Evolutionary conservation across 495 filamentous ascomycete genomes (phyloP).

Genomic region (Tuber melanosporum): DNA sequence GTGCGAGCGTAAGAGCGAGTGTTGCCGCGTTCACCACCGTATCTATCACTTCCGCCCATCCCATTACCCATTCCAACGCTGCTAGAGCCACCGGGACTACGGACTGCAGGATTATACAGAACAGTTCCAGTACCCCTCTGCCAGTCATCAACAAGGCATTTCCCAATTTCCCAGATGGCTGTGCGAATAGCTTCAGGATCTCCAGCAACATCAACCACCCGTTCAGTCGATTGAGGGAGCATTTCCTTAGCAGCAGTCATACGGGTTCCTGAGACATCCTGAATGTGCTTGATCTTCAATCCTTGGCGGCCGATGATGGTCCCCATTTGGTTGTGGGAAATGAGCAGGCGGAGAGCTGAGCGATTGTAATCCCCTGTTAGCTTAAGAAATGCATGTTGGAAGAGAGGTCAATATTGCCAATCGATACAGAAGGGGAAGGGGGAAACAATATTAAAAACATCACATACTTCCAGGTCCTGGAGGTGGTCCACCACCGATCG

Average conservation of each 20-base stretch:
- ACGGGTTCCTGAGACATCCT: constrained; percentile 90
- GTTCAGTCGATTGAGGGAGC: constrained; percentile 98
- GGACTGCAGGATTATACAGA: constrained; percentile 90
- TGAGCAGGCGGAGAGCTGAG: constrained; percentile 87
- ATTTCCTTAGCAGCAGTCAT: constrained; percentile 99
- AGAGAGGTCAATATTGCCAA: constrained; percentile 9
- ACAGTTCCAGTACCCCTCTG: constrained; percentile 93
- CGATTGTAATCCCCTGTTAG: constrained; percentile 4
- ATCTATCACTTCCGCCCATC: constrained; percentile 43
- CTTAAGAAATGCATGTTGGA: not conserved
- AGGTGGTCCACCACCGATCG: constrained; percentile 15
- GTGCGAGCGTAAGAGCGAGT: constrained; percentile 79
- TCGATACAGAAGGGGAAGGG: constrained; percentile 1
- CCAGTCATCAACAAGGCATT: constrained; percentile 96
- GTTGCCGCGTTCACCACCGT: constrained; percentile 43
- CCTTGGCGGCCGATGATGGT: constrained; percentile 96
- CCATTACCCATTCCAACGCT: constrained; percentile 42
- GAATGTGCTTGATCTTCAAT: constrained; percentile 98
- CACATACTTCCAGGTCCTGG: constrained; percentile 80
- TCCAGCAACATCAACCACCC: constrained; percentile 92
- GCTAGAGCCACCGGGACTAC: constrained; percentile 59
- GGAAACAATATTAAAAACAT: constrained; percentile 28
- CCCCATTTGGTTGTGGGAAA: constrained; percentile 99
- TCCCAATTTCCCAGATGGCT: constrained; percentile 97
- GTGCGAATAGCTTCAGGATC: constrained; percentile 89